phyloP scores from a whole-genome alignment of 75 land plant genomes.

The Cunninghamia lanceolata region DNA sequence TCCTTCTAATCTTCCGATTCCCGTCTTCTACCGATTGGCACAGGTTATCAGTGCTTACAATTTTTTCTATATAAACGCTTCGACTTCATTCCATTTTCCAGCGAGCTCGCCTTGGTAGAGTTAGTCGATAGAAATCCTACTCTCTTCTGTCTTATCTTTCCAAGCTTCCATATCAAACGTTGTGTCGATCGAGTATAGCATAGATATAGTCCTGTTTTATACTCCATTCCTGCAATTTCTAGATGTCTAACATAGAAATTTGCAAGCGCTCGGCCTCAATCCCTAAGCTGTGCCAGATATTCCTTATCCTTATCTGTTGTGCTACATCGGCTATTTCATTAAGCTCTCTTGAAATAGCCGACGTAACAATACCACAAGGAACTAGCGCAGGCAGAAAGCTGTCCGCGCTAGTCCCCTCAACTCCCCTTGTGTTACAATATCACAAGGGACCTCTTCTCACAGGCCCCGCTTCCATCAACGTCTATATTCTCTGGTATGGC shows the following conservation, averaged over 20 bases:
- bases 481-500: slow-evolving; percentile 84
- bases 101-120: neutral
- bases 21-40: neutral
- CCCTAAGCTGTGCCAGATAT: neutral
- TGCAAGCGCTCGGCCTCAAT: neutral
- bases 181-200: neutral
- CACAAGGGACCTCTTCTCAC: slow-evolving; percentile 68
- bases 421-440: slow-evolving; percentile 41
- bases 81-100: neutral
- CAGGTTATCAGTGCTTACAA: neutral
- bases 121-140: neutral
- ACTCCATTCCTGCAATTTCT: neutral
- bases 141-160: too few relatives aligned
- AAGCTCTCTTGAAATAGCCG: neutral
- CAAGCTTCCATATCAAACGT: too few relatives aligned
- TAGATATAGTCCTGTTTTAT: neutral
- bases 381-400: neutral
- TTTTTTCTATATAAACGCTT: neutral
- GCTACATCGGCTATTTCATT: neutral
- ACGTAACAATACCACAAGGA: too few relatives aligned
- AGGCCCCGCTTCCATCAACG: slow-evolving; percentile 27
- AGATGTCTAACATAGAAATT: neutral
- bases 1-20: too few relatives aligned
- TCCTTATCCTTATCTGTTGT: neutral
- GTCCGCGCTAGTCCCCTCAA: neutral